Base-by-base conservation (phyloP, 2,329 filamentous ascomycete genomes). In the Raffaelea arxii region DNA sequence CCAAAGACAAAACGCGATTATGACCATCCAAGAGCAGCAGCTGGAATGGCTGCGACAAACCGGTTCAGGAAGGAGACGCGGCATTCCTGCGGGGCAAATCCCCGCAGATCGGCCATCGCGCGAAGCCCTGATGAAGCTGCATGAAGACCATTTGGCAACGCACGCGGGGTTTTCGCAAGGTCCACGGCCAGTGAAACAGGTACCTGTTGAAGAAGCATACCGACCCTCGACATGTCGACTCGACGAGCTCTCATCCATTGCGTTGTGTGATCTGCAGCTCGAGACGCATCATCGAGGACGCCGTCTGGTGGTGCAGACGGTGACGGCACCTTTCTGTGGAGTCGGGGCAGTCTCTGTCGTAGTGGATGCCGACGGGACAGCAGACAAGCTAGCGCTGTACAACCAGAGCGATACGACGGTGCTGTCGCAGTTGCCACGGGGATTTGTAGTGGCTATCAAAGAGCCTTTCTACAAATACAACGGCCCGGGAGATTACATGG, bases 301-400 rank as follows among this genome's bases (percentile, higher is more conserved):
- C 19, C 55, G 55, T 18, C 45, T 65, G 22, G 50, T 64, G 4
- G 53, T 65, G n/a, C 56, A 56, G 38, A 57, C 56, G 1, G 54
- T 60, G 18, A 59, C 57, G 27, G 55, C 58, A 0, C 60, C 62
- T 0, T 63, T 59, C 38, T 49, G 57, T 4, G 62, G 64, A 0
- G 62, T 62, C 0, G 64, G 63, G 0, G 56, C 58, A 0, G 60
- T 65, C 18, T 60, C 60, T 9, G 53, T 66, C 4, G 62, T 64
- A 7, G 59, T 65, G 30, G 63, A 66, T 23, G 59, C 60, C 47
- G 50, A 55, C 11, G 62, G 63, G n/a, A 59, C 61, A 25, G 60
- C 55, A 5, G 62, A 65, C 42, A 65, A 64, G 53, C 43, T 66
- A 30, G 59, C 58, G 32, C 57, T 66, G n/a, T 66, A 65, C 55